These are phyloP conservation scores for Corylus avellana DNA, from an alignment of 306 rosid genomes.

Conservation along the genomic window DNA sequence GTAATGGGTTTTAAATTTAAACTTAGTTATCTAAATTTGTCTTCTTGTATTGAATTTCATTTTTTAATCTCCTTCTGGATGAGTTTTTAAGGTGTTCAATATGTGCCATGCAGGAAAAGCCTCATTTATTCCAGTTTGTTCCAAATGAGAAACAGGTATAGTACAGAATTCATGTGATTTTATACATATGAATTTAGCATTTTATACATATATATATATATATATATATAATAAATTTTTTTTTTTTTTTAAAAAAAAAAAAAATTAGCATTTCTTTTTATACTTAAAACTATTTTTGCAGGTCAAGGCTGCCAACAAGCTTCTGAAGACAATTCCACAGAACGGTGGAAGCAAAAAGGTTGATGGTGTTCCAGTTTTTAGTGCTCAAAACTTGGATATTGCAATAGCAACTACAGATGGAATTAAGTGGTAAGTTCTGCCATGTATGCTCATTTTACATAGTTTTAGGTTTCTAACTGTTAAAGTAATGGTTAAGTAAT, in stretches of 20 bases:
- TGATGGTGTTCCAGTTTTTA: constrained; percentile 95
- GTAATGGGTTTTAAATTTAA: neutral
- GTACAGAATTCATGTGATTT: constrained; percentile 3
- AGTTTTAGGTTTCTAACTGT: neutral
- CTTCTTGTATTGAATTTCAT: neutral
- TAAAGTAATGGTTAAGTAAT: no score
- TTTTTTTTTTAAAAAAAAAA: no score
- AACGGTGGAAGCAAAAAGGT: constrained; percentile 62
- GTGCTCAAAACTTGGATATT: constrained; percentile 93
- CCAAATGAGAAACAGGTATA: constrained; percentile 97
- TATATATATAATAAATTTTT: no score
- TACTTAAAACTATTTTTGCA: constrained; percentile 24
- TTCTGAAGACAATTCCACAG: constrained; percentile 61
- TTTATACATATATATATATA: neutral
- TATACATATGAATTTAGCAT: neutral
- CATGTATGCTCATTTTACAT: constrained; percentile 27
- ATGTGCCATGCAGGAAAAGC: constrained; percentile 77
- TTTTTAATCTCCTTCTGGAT: constrained; percentile 3
- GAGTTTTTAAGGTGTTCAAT: constrained; percentile 10
- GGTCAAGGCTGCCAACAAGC: constrained; percentile 94
- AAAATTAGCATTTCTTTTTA: neutral
- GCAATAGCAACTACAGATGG: constrained; percentile 92
- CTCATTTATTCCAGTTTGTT: constrained; percentile 89
- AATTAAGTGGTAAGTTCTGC: constrained; percentile 67
- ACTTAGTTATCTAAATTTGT: neutral